Evolutionary conservation across 2,329 filamentous ascomycete genomes (phyloP), one percentile per base, ranked within the genome.

Genomic region (Fonsecaea multimorphosa): DNA sequence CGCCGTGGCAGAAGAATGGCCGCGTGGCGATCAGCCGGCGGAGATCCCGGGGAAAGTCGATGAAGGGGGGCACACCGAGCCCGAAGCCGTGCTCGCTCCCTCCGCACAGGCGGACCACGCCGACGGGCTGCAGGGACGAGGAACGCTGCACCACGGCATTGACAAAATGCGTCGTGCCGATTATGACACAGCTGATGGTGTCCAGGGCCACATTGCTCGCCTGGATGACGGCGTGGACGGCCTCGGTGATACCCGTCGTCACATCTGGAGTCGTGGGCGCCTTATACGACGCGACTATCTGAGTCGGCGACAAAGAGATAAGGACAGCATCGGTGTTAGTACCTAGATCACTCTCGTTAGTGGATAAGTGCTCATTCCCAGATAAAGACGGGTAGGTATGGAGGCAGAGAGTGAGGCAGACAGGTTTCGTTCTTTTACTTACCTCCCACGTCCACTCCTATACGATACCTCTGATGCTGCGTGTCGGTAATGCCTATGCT

Each of bases 101-200:
- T 8, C 65, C 65, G 31, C 65, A 68, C 9, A 68, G 52, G 6
- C 66, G 59, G 32, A 68, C 60, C 2, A 66, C 63, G 14, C 59
- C 66, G 34, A 68, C 66, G 14, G 59, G 63, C 24, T 63, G 53
- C 8, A 68, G 60, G 2, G 49, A 57, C 29, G 63, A 44, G 36
- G 60, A 63, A 1, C 64, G 54, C 61, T 68, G 60, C 11, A 66
- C 64, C 7, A 68, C 64, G 3, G 68, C 68, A 65, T 84, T 84
- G 53, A 84, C 78, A 65, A 84, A 84, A 73, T 83, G 81, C 0
- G 84, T 86, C 1, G 82, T 85, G 29, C 83, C 83, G 58, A 85
- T 80, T 7, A 81, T 83, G 3, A 84, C 78, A 64, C 80, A 82
- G 16, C 74, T 76, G 61, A 83, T 75, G 46, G 75, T 69, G 0